phyloP scores from a whole-genome alignment of 2,329 filamentous ascomycete genomes.

The Lecanicillium sp. region DNA sequence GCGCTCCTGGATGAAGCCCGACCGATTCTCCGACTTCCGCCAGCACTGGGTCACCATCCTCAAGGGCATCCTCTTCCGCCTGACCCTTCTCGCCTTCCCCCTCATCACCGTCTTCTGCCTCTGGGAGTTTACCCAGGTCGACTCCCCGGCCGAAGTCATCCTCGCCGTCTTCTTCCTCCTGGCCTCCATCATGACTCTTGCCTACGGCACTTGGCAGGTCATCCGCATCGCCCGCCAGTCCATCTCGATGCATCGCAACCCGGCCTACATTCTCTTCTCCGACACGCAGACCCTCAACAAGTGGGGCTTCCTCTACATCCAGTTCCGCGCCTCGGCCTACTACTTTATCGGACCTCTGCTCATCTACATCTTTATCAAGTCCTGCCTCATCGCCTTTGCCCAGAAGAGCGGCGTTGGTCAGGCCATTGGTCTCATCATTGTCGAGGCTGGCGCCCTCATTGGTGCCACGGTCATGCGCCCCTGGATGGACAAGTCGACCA shows the following conservation, averaged over 20 bases:
- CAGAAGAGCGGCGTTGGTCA: slow-evolving; percentile 67
- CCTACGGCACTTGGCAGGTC: slow-evolving; percentile 84
- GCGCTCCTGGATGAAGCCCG: slow-evolving; percentile 68
- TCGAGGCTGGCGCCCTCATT: slow-evolving; percentile 74
- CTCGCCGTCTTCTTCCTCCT: slow-evolving; percentile 85
- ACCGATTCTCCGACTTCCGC: slow-evolving; percentile 89
- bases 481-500: slow-evolving; percentile 99
- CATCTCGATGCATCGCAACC: slow-evolving; percentile 87
- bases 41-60: slow-evolving; percentile 89
- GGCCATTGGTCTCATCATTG: slow-evolving; percentile 72
- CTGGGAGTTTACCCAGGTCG: slow-evolving; percentile 83
- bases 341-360: slow-evolving; percentile 85
- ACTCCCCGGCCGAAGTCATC: slow-evolving; percentile 80
- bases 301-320: slow-evolving; percentile 96
- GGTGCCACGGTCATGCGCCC: slow-evolving; percentile 73
- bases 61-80: slow-evolving; percentile 87
- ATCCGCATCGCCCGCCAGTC: slow-evolving; percentile 83
- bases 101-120: slow-evolving; percentile 85
- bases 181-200: slow-evolving; percentile 68
- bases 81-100: slow-evolving; percentile 84
- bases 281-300: slow-evolving; percentile 92
- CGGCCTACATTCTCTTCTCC: slow-evolving; percentile 93
- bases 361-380: slow-evolving; percentile 75
- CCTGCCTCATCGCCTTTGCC: slow-evolving; percentile 77
- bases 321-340: slow-evolving; percentile 92